A percentile compares a stretch with the other conserved stretches of the same genome.
These are phyloP conservation scores for Hypoxylon fragiforme DNA, from an alignment of 495 filamentous ascomycete species.

Conservation along the genomic window DNA sequence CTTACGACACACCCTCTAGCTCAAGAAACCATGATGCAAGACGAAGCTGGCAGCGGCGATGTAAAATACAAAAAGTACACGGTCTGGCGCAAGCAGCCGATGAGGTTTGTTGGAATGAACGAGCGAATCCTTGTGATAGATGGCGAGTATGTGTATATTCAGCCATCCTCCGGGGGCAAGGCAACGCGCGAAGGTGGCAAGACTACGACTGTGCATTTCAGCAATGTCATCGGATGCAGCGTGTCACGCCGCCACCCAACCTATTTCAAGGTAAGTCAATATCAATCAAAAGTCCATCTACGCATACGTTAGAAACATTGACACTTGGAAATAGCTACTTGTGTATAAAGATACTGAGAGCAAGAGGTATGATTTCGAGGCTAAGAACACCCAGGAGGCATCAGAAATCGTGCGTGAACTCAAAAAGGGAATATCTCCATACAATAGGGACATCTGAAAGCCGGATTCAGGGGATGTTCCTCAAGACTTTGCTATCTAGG, in stretches of 20 bases:
- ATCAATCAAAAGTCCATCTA: background rate
- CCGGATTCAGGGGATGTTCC: background rate
- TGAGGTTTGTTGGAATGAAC: conserved; percentile 86
- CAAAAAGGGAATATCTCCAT: conserved; percentile 67
- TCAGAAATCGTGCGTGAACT: conserved; percentile 87
- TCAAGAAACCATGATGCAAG: conserved; percentile 66
- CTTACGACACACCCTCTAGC: conserved; percentile 74
- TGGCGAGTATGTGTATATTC: conserved; percentile 93
- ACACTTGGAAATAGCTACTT: conserved; percentile 56
- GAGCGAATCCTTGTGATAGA: conserved; percentile 86
- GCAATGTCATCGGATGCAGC: conserved; percentile 90
- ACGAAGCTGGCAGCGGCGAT: conserved; percentile 63
- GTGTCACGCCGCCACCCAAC: conserved; percentile 87
- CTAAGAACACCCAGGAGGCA: conserved; percentile 76
- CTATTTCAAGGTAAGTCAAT: conserved; percentile 72
- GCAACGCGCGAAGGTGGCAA: conserved; percentile 66
- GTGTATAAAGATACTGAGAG: conserved; percentile 81
- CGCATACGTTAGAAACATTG: background rate
- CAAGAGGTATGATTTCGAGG: conserved; percentile 97
- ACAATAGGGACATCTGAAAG: conserved; percentile 39
- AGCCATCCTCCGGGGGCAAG: conserved; percentile 67
- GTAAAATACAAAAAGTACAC: conserved; percentile 81
- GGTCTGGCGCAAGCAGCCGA: conserved; percentile 90
- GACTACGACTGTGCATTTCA: conserved; percentile 88
- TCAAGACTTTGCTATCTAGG: background rate